phyloP scores from a whole-genome alignment of 352 stramenopile species.

The Globisporangium mamillatum region DNA sequence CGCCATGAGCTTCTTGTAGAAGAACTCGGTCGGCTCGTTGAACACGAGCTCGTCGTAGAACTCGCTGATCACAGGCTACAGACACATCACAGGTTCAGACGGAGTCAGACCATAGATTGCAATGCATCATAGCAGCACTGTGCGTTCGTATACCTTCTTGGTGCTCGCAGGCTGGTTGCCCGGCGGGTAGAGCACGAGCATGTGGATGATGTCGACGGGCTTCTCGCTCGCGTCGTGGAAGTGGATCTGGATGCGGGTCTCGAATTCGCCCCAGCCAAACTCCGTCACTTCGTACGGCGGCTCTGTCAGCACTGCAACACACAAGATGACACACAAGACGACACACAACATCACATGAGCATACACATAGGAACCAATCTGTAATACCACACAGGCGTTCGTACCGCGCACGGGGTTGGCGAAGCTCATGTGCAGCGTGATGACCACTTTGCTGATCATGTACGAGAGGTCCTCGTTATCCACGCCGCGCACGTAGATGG shows the following conservation, averaged over 20 bases:
- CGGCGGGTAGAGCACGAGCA: constrained; percentile 81
- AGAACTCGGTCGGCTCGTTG: constrained; percentile 94
- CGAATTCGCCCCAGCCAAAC: constrained; percentile 97
- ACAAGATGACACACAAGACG: neutral
- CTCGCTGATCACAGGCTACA: constrained; percentile 92
- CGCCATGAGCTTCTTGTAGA: constrained; percentile 92
- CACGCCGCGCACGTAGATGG: constrained; percentile 91
- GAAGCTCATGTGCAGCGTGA: constrained; percentile 96
- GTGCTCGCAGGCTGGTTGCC: constrained; percentile 85
- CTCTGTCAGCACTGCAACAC: constrained; percentile 83
- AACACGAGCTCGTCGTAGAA: constrained; percentile 99
- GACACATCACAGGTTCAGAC: neutral
- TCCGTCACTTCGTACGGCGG: constrained; percentile 96
- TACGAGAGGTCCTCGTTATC: constrained; percentile 93
- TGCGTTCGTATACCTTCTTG: constrained; percentile 64
- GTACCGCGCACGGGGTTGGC: constrained; percentile 88
- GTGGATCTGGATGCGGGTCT: constrained; percentile 95
- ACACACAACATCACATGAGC: neutral
- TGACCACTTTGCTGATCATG: constrained; percentile 96
- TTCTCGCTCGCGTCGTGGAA: constrained; percentile 94
- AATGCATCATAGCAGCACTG: neutral
- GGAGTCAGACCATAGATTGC: constrained; percentile 1
- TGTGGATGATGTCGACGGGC: constrained; percentile 89
- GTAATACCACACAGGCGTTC: neutral
- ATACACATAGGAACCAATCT: neutral